phyloP scores from a whole-genome alignment of 192 early-diverging fungal species.

The Linnemannia exigua region DNA sequence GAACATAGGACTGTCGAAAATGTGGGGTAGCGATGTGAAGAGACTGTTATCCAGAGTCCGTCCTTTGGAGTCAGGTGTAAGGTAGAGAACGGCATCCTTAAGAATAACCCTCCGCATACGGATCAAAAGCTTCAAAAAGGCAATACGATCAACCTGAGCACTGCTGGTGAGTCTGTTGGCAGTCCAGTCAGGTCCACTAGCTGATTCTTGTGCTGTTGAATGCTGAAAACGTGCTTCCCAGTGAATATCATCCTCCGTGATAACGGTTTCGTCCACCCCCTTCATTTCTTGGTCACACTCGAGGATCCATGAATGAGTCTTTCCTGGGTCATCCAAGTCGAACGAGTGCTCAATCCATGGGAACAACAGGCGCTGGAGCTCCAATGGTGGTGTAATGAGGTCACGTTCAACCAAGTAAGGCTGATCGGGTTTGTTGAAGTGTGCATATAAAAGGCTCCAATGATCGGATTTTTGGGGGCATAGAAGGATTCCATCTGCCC shows the following conservation, averaged over 20 bases:
- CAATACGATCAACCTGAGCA: conserved; percentile 8
- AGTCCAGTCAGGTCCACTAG: neutral
- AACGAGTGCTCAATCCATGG: conserved; percentile 26
- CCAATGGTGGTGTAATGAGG: conserved; percentile 26
- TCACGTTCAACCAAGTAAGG: conserved; percentile 28
- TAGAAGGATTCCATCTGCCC: conserved; percentile 30
- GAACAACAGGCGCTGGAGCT: conserved; percentile 22
- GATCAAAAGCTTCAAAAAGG: conserved; percentile 15
- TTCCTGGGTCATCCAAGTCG: conserved; percentile 14
- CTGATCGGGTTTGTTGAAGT: conserved; percentile 18
- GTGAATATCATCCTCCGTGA: conserved; percentile 8
- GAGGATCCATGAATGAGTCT: neutral
- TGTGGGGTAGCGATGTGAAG: conserved; percentile 9
- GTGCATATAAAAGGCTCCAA: conserved; percentile 28
- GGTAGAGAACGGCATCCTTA: conserved; percentile 13
- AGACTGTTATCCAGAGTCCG: neutral
- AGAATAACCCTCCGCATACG: conserved; percentile 24
- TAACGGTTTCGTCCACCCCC: neutral
- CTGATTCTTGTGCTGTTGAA: neutral
- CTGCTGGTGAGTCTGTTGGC: neutral
- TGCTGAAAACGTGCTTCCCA: conserved; percentile 7
- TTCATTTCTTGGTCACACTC: conserved; percentile 20
- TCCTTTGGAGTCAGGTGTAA: neutral
- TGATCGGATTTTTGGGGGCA: conserved; percentile 13
- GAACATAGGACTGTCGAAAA: neutral